Conservation (phyloP, 2,329 filamentous ascomycete species). For the Monosporascus sp. region DNA sequence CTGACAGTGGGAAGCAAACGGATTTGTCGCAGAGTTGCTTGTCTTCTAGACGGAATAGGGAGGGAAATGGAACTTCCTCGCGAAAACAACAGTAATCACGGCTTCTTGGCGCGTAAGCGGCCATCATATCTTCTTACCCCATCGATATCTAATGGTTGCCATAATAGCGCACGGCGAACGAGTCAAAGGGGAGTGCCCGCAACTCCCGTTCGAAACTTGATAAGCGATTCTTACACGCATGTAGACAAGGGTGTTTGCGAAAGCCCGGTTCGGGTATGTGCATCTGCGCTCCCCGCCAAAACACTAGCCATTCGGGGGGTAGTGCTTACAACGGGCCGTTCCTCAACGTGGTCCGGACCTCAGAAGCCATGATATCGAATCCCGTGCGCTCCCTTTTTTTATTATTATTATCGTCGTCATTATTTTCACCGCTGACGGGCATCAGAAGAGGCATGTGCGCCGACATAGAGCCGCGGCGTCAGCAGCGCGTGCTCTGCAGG, state of each 20-base stretch:
- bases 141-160: background rate
- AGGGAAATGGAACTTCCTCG: background rate
- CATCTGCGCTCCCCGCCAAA: background rate
- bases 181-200: background rate
- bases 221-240: background rate
- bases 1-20: background rate
- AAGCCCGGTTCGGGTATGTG: background rate
- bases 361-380: background rate
- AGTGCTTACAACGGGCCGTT: constrained; percentile 1
- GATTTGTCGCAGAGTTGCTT: background rate
- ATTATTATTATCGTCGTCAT: background rate
- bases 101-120: background rate
- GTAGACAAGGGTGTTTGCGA: background rate
- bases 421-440: background rate
- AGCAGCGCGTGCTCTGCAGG: background rate
- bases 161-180: background rate
- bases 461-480: background rate
- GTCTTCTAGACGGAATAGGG: background rate
- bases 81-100: background rate
- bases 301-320: background rate
- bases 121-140: background rate
- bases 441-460: background rate
- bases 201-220: background rate
- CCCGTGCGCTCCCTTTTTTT: background rate
- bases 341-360: background rate